Evolutionary conservation across 768 basidiomycete species (phyloP), one percentile per base, ranked within the genome.

Genomic region (Trametes sanguinea): DNA sequence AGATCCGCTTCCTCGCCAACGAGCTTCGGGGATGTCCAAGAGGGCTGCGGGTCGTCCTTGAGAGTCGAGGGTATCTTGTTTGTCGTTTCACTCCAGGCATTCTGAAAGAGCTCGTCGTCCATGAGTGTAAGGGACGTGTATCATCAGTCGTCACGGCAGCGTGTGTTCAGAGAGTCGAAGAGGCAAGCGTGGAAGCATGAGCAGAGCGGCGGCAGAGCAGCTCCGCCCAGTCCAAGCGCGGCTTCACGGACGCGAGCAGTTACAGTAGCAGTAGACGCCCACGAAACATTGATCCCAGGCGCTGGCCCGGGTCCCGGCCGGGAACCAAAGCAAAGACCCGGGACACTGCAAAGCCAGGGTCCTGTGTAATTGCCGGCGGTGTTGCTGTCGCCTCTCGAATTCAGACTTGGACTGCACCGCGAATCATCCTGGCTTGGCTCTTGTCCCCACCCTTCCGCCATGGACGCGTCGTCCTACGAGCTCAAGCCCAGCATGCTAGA

Each of bases 41-140:
- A 54, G 33, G 66, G 57, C 6, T 56, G 22, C n/a, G 60, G n/a
- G 7, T 47, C 27, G n/a, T 44, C 47, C 22, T 33, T 56, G 17
- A 54, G 45, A 39, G 54, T n/a, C 29, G 60, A 35, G 6, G 58
- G 51, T 16, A 59, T 51, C 43, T 50, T 62, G 58, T 78, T 77
- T 22, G 76, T 65, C 50, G 84, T 71, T 63, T 85, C 83, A 57
- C 78, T 81, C 87, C 86, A 89, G 57, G 85, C 82, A 72, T 87
- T 87, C 44, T 84, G 83, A 85, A 89, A 92, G 51, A 88, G 85
- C 73, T 92, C 85, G 74, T 92, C 85, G 66, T 90, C 88, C 88
- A 90, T 90, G 61, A 16, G 54, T 51, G 50, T 62, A 6, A 58
- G 64, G 39, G 59, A 35, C 39, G 60, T 61, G 32, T 42, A 35